Evolutionary conservation across 768 basidiomycete genomes (phyloP), one percentile per base, ranked within the genome.

Genomic region (Suillus discolor): DNA sequence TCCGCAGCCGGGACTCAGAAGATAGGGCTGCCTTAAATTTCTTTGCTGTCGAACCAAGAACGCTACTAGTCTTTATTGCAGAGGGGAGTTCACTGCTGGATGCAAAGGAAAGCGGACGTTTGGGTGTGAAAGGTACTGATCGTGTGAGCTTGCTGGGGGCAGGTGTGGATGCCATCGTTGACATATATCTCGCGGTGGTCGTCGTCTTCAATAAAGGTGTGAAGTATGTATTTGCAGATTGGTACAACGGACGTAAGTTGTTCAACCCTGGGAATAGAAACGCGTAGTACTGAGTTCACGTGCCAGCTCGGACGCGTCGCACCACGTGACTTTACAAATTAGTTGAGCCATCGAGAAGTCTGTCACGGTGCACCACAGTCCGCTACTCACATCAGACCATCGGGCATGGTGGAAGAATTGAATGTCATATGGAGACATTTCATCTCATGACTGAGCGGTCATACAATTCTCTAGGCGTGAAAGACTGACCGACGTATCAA

Each of bases 11-110:
- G 11, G 81, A 79, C 66, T 84, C 83, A 8, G 75, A 68, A 2
- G 89, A 89, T 18, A 91, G 74, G 0, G 85, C 71, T 0, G 89
- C 86, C 71, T 89, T 91, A 79, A 89, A 90, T 73, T 89, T 89
- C 80, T 88, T 90, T 70, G 83, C 76, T 9, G 87, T 84, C 2
- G 59, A 60, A 23, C 39, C 70, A 34, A 79, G 75, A n/a, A 77
- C 62, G 61, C 78, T n/a, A n/a, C n/a, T 79, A 13, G 79, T 75
- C 0, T 79, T 80, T 3, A 78, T 75, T 49, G 79, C 68, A n/a
- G 76, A 77, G 23, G 80, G 62, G 0, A 82, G 68, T 44, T 80
- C 78, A 18, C 65, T 74, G 25, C 77, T 75, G n/a, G 79, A 70
- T 9, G 71, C 65, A 38, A 74, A 73, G 38, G 82, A 85, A 51